Conservation (phyloP, 257 asterid genomes). For the Ocimum tenuiflorum region DNA sequence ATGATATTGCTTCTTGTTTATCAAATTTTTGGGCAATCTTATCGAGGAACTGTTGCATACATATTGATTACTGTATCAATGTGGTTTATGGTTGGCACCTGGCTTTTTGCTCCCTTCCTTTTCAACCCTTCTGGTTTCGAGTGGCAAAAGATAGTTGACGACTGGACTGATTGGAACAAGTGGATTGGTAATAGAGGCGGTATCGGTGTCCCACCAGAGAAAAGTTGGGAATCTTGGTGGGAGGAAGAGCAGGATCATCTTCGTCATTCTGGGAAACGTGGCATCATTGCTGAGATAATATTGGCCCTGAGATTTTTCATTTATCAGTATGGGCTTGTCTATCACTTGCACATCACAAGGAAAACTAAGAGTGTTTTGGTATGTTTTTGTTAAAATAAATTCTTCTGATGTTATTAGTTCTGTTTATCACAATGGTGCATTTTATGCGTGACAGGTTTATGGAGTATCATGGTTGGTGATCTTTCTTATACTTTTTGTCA, state of each 20-base stretch:
- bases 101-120: no score
- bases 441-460: slow-evolving; percentile 50
- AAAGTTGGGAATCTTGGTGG: no score
- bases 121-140: no score
- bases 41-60: slow-evolving; percentile 30
- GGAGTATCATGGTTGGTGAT: slow-evolving; percentile 96
- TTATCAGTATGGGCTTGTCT: slow-evolving; percentile 42
- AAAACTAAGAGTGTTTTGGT: slow-evolving; percentile 33
- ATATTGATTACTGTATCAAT: slow-evolving; percentile 8
- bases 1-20: slow-evolving; percentile 33
- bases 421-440: not conserved
- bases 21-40: slow-evolving; percentile 34
- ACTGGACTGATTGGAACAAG: slow-evolving; percentile 22
- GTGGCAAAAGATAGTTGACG: not conserved
- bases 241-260: slow-evolving; percentile 18
- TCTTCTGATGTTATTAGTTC: not conserved
- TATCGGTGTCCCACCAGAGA: no score
- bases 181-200: no score
- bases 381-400: not conserved
- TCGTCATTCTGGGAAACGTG: slow-evolving; percentile 32
- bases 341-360: slow-evolving; percentile 36
- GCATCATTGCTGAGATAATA: slow-evolving; percentile 33
- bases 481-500: slow-evolving; percentile 67
- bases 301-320: slow-evolving; percentile 33
- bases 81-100: no score